Conservation (phyloP, 2,329 filamentous ascomycete genomes). For the Plenodomus tracheiphilus region DNA sequence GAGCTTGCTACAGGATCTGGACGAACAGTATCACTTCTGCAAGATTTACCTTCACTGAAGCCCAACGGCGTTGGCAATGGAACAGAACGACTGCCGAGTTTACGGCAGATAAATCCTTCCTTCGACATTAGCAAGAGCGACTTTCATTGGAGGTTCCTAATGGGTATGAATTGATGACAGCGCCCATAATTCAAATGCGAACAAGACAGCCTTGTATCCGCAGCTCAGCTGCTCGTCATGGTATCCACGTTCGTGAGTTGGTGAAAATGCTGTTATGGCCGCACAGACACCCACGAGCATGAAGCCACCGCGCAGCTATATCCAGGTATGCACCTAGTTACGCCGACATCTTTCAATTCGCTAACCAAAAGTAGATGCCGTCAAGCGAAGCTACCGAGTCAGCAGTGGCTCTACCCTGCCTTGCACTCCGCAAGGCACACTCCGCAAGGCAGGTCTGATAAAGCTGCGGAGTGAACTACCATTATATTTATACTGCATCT, state of each 20-base stretch:
- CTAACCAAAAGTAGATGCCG: too few relatives aligned
- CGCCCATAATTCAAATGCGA: background rate
- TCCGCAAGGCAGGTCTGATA: background rate
- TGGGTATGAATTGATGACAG: conserved; percentile 31
- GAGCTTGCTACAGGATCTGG: conserved; percentile 41
- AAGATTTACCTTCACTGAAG: conserved; percentile 36
- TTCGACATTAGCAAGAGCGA: conserved; percentile 37
- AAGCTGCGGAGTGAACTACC: background rate
- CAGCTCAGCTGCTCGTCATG: background rate
- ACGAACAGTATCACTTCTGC: conserved; percentile 37
- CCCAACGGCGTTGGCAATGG: conserved; percentile 29
- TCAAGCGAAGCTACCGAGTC: too few relatives aligned
- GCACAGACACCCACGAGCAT: too few relatives aligned
- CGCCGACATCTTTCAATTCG: too few relatives aligned
- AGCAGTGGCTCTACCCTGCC: background rate
- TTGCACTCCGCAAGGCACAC: background rate
- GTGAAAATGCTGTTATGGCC: too few relatives aligned
- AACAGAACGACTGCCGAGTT: conserved; percentile 27
- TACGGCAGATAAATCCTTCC: conserved; percentile 33
- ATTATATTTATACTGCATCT: background rate
- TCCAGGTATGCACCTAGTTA: too few relatives aligned
- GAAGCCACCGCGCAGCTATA: too few relatives aligned
- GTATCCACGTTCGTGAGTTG: too few relatives aligned
- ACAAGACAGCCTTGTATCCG: background rate
- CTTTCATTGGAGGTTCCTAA: conserved; percentile 41